These are phyloP conservation scores for Fusarium foetens DNA, from an alignment of 2,329 filamentous ascomycete species.

Conservation along the genomic window DNA sequence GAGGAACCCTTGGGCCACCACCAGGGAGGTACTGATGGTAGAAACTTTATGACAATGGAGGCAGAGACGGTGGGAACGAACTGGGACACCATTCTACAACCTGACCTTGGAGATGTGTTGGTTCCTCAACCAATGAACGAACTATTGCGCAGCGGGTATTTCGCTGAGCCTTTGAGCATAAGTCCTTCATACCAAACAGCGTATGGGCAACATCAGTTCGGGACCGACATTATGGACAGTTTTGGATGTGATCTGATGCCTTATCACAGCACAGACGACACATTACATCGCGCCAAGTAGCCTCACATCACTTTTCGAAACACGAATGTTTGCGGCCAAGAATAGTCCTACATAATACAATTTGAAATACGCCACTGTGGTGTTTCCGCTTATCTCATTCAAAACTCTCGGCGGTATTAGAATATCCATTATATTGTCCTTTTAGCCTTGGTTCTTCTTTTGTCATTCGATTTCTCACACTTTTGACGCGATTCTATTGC, in stretches of 20 bases:
- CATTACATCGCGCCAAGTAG: neutral
- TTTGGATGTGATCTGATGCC: neutral
- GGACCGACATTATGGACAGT: rapidly evolving
- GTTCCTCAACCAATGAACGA: neutral
- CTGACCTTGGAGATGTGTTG: neutral
- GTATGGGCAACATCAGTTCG: neutral
- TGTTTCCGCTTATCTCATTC: no score
- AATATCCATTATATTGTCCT: no score
- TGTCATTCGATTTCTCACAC: no score
- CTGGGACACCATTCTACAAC: neutral
- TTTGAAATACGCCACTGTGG: no score
- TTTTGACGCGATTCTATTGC: no score
- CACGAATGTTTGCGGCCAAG: no score
- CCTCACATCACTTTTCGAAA: neutral
- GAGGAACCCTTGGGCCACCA: neutral
- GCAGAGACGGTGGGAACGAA: rapidly evolving
- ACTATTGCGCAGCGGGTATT: neutral
- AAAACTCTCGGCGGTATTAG: no score
- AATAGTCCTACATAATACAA: no score
- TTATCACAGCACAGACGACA: neutral
- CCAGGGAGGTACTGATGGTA: rapidly evolving
- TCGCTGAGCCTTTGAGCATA: neutral
- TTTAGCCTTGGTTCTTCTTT: no score
- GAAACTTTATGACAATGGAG: rapidly evolving
- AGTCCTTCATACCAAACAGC: neutral